Evolutionary conservation across 495 filamentous ascomycete species (phyloP), one percentile per base, ranked within the genome.

Genomic region (Opeltia flavorubescens): DNA sequence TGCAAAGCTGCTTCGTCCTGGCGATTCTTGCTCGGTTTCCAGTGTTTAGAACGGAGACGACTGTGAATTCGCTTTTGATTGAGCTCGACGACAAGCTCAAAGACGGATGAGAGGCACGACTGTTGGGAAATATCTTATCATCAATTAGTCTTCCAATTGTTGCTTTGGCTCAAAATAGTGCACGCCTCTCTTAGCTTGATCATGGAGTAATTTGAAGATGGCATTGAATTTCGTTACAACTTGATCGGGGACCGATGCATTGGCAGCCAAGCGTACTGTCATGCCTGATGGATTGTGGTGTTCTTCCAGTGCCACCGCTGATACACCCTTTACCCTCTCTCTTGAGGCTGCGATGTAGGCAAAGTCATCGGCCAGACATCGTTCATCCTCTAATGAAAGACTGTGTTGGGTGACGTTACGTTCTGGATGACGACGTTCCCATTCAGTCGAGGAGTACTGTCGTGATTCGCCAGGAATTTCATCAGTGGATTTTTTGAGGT

Each of bases 221-320:
- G 21, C 27, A 12, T 23, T 8, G 15, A 57, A 24, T 8, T 36
- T 17, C 6, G 36, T 24, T 20, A 6, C 23, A 2, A 55, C 52
- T n/a, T 13, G 23, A 11, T 1, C 4, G 24, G 9, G 23, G n/a
- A 52, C 17, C 1, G 12, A 17, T 24, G 11, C 28, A 28, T 56
- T 56, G 5, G 47, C 24, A 6, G 50, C 47, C n/a, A 56, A 27
- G 5, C 43, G 17, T 30, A 47, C 18, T n/a, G 33, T 49, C 28
- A 57, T 20, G 24, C 45, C 39, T 20, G 8, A 4, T 43, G 34
- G 21, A 6, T 47, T 20, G 6, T 1, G 1, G 3, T 20, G 8
- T 25, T 55, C 53, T 28, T 57, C 53, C 3, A 57, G n/a, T 1
- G 49, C 38, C 9, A 46, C 46, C 0, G 55, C 53, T 6, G 50